Evolutionary conservation across 1,284 basidiomycete species (phyloP), one percentile per base, ranked within the genome.

Genomic region (Rhodotorula sp.): DNA sequence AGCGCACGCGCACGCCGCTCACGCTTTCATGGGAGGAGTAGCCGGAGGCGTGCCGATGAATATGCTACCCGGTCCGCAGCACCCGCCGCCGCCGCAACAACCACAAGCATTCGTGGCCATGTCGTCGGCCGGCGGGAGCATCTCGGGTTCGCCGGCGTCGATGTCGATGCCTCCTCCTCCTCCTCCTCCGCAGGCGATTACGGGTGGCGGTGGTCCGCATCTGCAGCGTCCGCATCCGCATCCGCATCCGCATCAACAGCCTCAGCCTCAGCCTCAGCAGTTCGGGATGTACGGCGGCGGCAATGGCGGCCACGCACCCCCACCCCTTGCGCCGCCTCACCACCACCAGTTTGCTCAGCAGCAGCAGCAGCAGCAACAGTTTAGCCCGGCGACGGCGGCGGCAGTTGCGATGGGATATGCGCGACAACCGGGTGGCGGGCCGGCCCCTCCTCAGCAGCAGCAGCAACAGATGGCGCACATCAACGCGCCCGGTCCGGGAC

Each of bases 161-260:
- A 15, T 55, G 10, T 18, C 54, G 54, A 26, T 55, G 43, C 43
- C 43, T 18, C 45, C 45, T n/a, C 43, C 58, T 16, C 43, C n/a
- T 23, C 58, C 38, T 19, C 58, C 58, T 47, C 21, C 16, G 26
- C 56, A 28, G 5, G 56, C 28, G 38, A n/a, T n/a, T 21, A 14
- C 21, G 21, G 38, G n/a, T 7, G 34, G 26, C 43, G 43, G 18
- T 14, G 60, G 60, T 18, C 34, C 38, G n/a, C 62, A 55, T 14
- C 50, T 43, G 38, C 62, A 16, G 6, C 59, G 47, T 45, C 55
- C 45, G 2, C 54, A 56, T 45, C 55, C 45, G 2, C 54, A 56
- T 21, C 54, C 23, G 38, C 52, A 62, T 6, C 61, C 48, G 28
- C 62, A 63, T 4, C 61, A 54, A n/a, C 62, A 45, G n/a, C 54